Base-by-base conservation (phyloP, 352 stramenopile genomes). In the Phytophthora chlamydospora region DNA sequence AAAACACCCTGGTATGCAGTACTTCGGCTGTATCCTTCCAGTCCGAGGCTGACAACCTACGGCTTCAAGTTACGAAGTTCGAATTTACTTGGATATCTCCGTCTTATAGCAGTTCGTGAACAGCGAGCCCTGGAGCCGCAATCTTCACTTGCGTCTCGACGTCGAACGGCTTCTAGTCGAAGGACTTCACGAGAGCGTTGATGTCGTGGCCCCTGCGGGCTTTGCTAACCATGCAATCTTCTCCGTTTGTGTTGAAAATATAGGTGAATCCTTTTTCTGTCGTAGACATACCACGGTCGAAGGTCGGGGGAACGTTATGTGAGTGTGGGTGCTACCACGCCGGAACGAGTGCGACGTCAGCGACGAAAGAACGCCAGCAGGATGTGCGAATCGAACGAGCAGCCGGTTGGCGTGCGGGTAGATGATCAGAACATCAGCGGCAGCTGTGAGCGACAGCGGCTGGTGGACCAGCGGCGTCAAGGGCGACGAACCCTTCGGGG, bases 351-450 rank as follows among this genome's bases (percentile, higher is more conserved):
- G 68, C 3, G 58, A 67, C 4, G 51, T 66, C 12, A 70, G 40
- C 17, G 33, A 2, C 12, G 47, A 40, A 7, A 38, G 14, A 6
- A 71, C 58, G 12, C 58, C 62, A 35, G 62, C 57, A 0, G 13
- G 17, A 1, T 0, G 8, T 0, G 35, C 12, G 9, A 76, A 29
- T 6, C 62, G 47, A 7, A 54, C 41, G 2, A 73, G 54, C 7
- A 76, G 16, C 1, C 52, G 41, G 39, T 73, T 76, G 33, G 71
- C 63, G 42, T 67, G 52, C n/a, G 24, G 21, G 51, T 71, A 61
- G n/a, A 68, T 60, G 9, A n/a, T 48, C 2, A n/a, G 31, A 1
- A 33, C 13, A 11, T 0, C 13, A n/a, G 19, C 24, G 19, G 38
- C 8, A 21, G 4, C 1, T 19, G n/a, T n/a, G n/a, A n/a, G n/a